phyloP scores from a whole-genome alignment of 2,329 filamentous ascomycete genomes.

The Cercospora brassicicola region DNA sequence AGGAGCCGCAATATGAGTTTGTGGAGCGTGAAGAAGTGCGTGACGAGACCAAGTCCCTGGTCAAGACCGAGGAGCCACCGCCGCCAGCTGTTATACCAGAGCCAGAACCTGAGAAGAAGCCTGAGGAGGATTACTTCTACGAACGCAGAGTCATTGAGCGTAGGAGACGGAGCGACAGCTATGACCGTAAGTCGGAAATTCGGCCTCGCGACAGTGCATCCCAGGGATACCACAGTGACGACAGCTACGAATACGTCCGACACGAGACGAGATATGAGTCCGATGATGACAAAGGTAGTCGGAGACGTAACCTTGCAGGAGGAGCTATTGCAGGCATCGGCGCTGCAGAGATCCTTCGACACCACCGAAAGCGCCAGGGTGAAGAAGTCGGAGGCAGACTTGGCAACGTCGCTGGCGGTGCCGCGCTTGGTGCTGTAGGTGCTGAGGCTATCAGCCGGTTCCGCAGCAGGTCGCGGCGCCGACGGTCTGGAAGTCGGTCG shows the following conservation, averaged over 20 bases:
- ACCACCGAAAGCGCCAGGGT: slow-evolving; percentile 58
- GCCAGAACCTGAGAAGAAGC: slow-evolving; percentile 35
- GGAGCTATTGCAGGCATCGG: slow-evolving; percentile 62
- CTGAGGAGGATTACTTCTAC: slow-evolving; percentile 63
- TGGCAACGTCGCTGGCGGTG: slow-evolving; percentile 59
- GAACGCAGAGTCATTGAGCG: slow-evolving; percentile 58
- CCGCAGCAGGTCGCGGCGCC: slow-evolving; percentile 42
- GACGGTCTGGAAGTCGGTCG: slow-evolving; percentile 22
- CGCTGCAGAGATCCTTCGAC: slow-evolving; percentile 60
- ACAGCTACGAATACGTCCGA: slow-evolving; percentile 61
- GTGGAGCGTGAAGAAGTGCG: slow-evolving; percentile 56
- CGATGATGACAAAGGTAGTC: slow-evolving; percentile 47
- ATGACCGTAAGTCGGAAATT: slow-evolving; percentile 48
- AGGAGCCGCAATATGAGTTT: slow-evolving; percentile 60
- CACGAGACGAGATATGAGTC: slow-evolving; percentile 44
- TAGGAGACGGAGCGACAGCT: slow-evolving; percentile 44
- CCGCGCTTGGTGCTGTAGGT: slow-evolving; percentile 61
- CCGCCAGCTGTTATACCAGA: slow-evolving; percentile 30
- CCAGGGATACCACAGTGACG: slow-evolving; percentile 58
- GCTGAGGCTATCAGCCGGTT: slow-evolving; percentile 58
- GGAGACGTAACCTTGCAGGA: slow-evolving; percentile 60
- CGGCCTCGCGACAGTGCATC: slow-evolving; percentile 56
- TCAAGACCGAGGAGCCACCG: slow-evolving; percentile 44
- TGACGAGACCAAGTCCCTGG: slow-evolving; percentile 50
- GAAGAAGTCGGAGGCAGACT: slow-evolving; percentile 54